These are phyloP conservation scores for Mesotaenium endlicherianum DNA, from an alignment of 139 green algal genomes.

Conservation along the genomic window DNA sequence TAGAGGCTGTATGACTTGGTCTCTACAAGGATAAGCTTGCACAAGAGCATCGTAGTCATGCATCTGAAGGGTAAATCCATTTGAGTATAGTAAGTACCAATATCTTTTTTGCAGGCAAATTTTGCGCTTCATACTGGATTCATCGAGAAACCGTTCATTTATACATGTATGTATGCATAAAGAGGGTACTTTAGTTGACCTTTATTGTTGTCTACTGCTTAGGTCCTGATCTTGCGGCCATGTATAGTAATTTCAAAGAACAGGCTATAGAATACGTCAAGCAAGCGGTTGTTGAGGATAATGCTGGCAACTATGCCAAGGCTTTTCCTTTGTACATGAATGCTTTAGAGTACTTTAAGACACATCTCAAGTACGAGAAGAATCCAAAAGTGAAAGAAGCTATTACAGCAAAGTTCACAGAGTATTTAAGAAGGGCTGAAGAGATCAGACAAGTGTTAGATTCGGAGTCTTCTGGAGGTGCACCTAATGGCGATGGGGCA, in stretches of 20 bases:
- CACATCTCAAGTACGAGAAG: slow-evolving; percentile 90
- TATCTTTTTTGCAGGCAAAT: no score
- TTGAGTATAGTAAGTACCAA: no score
- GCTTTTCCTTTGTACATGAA: slow-evolving; percentile 69
- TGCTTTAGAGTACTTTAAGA: slow-evolving; percentile 69
- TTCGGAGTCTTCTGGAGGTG: slow-evolving; percentile 9
- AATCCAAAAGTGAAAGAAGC: slow-evolving; percentile 67
- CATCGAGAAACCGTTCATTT: no score
- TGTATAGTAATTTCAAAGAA: slow-evolving; percentile 71
- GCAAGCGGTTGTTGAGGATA: slow-evolving; percentile 75
- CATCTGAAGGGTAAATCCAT: no score
- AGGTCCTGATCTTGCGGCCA: slow-evolving; percentile 4
- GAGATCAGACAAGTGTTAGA: slow-evolving; percentile 80
- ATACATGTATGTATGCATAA: no score
- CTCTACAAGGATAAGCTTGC: no score
- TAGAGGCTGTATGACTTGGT: no score
- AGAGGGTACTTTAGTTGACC: no score
- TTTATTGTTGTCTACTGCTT: no score
- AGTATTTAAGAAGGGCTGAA: slow-evolving; percentile 92
- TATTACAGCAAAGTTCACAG: slow-evolving; percentile 73
- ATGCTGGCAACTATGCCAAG: slow-evolving; percentile 69
- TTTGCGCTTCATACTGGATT: no score
- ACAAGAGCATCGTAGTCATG: no score
- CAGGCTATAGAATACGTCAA: slow-evolving; percentile 78
- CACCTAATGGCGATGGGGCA: slow-evolving; percentile 46